Evolutionary conservation across 305 asterid species (phyloP).

Genomic region (Fraxinus velutina): DNA sequence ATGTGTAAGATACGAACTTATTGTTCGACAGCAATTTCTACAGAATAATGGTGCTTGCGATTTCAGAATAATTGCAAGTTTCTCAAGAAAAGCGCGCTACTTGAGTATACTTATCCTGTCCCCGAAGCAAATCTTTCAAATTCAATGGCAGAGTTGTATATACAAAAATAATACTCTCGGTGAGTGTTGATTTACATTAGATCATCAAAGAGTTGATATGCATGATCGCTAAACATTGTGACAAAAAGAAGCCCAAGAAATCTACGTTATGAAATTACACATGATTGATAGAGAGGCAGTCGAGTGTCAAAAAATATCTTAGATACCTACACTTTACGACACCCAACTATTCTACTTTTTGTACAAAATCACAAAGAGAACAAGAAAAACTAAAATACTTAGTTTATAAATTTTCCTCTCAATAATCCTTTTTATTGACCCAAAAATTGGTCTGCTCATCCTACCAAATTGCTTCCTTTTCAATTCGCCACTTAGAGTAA

Average conservation of each 20-base stretch:
- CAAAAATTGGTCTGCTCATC: background rate
- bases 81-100: background rate
- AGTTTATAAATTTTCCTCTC: background rate
- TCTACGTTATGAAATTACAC: background rate
- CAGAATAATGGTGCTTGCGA: background rate
- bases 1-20: background rate
- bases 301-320: background rate
- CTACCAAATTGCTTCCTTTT: background rate
- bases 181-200: background rate
- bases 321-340: background rate
- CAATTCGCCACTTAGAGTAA: background rate
- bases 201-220: background rate
- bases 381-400: background rate
- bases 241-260: background rate
- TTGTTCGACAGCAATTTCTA: background rate
- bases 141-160: background rate
- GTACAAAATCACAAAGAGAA: background rate
- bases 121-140: background rate
- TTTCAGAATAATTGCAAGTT: background rate
- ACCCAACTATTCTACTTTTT: background rate
- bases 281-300: background rate
- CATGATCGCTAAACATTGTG: background rate
- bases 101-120: background rate
- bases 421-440: background rate
- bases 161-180: background rate